Evolutionary conservation across 257 asterid genomes (phyloP).

Genomic region (Vinca minor): DNA sequence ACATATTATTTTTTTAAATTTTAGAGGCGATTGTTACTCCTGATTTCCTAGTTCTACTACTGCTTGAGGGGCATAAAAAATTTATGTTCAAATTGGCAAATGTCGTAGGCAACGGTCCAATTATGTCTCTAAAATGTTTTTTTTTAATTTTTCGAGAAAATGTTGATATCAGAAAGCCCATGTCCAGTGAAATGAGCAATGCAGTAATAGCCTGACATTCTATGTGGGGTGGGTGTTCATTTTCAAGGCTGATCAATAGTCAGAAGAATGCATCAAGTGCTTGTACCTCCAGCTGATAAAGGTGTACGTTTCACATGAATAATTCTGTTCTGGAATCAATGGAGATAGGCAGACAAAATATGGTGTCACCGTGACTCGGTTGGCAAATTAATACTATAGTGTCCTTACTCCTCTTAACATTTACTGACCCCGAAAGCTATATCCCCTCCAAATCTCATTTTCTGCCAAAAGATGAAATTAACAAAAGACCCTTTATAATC

Average conservation of each 20-base stretch:
- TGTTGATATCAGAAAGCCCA: not conserved
- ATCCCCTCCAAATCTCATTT: conserved; percentile 21
- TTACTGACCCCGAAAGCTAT: conserved; percentile 36
- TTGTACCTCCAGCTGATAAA: not conserved
- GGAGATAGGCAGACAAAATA: conserved; percentile 12
- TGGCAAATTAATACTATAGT: conserved; percentile 25
- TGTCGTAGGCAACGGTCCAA: not conserved
- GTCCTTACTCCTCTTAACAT: conserved; percentile 29
- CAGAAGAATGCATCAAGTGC: not conserved
- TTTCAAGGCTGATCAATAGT: not conserved
- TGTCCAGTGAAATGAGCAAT: not conserved
- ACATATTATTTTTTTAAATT: too few relatives aligned
- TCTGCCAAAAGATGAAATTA: conserved; percentile 23
- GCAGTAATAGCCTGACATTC: not conserved
- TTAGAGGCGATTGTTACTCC: too few relatives aligned
- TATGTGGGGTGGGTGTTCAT: not conserved
- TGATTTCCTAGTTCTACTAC: too few relatives aligned
- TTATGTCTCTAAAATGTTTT: too few relatives aligned
- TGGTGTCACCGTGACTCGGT: conserved; percentile 32
- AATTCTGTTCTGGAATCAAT: not conserved
- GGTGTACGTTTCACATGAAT: not conserved
- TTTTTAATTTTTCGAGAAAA: too few relatives aligned
- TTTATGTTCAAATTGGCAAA: not conserved
- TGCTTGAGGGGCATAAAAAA: not conserved
- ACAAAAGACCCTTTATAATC: too few relatives aligned